Evolutionary conservation across 805 yeast genomes (phyloP), one percentile per base, ranked within the genome.

Genomic region (Candida endomychidarum): DNA sequence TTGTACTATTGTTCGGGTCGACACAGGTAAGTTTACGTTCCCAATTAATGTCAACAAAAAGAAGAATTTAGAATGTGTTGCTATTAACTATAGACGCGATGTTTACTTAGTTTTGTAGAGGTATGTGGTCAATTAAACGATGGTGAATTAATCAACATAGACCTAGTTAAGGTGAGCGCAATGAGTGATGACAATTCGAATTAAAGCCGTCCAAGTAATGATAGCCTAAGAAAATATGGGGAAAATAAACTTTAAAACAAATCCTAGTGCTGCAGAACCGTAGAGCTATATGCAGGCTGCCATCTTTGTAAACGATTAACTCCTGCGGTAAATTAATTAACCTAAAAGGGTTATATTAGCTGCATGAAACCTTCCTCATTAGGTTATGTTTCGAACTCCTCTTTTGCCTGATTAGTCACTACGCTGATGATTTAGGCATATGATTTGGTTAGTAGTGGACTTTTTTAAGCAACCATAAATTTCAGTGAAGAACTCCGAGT

Each of bases 401-500:
- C 51, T 27, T 36, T 47, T 47, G 23, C 51, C 47, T 40, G 35
- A 33, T 47, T 42, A 42, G 47, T 36, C 46, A 40, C 22, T 3
- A 9, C 30, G 25, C 20, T 3, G 33, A 38, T 31, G 20, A 23
- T 28, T 24, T 32, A 38, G 35, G 40, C 40, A 36, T 36, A 36
- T 36, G 40, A 36, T 36, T 36, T 15, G 21, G 15, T 18, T 12
- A 17, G 4, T 29, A 8, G 17, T 29, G 33, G 23, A 29, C 9
- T 11, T 18, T 18, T 6, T 29, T 18, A 29, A 29, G 23, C 33
- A 29, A 29, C 14, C 33, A 27, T 29, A 14, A 18, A 29, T 29
- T 29, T 7, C 8, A 5, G 8, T 3, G 12, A 8, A 34, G 5
- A 34, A 34, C 29, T 34, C 37, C 37, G 37, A 24, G 16, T 8